Base-by-base conservation (phyloP, 2,329 filamentous ascomycete species). In the Orbilia javanica region DNA sequence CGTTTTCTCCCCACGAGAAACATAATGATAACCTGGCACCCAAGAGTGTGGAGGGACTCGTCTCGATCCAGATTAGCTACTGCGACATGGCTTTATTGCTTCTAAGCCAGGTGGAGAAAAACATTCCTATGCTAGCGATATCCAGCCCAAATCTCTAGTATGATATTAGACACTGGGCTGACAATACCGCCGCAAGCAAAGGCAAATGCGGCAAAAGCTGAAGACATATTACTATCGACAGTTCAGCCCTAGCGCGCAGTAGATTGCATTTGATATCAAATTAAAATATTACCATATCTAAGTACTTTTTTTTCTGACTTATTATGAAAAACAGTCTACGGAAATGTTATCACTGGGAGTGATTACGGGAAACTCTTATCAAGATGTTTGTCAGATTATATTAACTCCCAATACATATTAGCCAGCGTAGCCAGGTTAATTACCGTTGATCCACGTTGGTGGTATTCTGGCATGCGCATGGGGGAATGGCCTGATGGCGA, bases 301-400 rank as follows among this genome's bases (percentile, higher is more conserved):
- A n/a, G n/a, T n/a, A n/a, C n/a, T n/a, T n/a, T n/a, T n/a, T n/a
- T n/a, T n/a, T n/a, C n/a, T n/a, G n/a, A n/a, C n/a, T n/a, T 3
- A 18, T 39, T 7, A 15, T 15, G 34, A 25, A 60, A 20, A 22
- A 18, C n/a, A 55, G 53, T 29, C 53, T 25, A 39, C 34, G 8
- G 31, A n/a, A n/a, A n/a, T n/a, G n/a, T n/a, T n/a, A n/a, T 2
- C n/a, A 31, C 34, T 31, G 25, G n/a, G n/a, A 42, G 25, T 39
- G 55, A 60, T 60, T 42, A 60, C 55, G 34, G 55, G 42, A 42
- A 60, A 42, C n/a, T n/a, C 55, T 42, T 60, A 60, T 60, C 55
- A 60, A 60, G 55, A 27, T 42, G 55, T 60, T 60, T 60, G 55
- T 60, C 55, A 60, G 55, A 60, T 60, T n/a, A n/a, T n/a, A n/a